Conservation (phyloP, 208 protist genomes). For the Crithidia mellificae region DNA sequence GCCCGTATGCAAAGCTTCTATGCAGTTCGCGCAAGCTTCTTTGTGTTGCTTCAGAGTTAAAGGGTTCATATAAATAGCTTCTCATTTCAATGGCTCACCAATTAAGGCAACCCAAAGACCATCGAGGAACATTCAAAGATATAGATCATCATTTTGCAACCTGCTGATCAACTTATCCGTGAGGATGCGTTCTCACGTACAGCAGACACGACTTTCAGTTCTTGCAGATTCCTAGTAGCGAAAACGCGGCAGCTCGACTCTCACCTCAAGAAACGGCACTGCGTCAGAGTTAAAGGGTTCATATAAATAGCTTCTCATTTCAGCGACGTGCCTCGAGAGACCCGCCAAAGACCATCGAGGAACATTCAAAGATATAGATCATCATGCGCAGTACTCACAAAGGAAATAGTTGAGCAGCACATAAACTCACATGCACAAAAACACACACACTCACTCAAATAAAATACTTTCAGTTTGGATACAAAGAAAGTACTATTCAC, state of each 20-base stretch:
- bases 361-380: slow-evolving; percentile 30
- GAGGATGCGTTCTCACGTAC: background rate
- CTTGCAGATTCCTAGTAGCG: background rate
- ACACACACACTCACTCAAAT: background rate
- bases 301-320: slow-evolving; percentile 25
- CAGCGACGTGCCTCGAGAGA: background rate
- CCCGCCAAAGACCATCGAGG: slow-evolving; percentile 11
- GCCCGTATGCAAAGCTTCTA: background rate
- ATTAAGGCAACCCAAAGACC: background rate
- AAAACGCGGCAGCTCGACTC: background rate
- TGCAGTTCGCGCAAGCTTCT: background rate
- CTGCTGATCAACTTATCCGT: background rate
- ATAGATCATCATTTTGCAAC: slow-evolving; percentile 5
- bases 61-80: slow-evolving; percentile 28
- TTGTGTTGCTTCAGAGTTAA: slow-evolving; percentile 31
- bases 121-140: slow-evolving; percentile 33
- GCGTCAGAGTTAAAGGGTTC: slow-evolving; percentile 43
- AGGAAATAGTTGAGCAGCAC: no score
- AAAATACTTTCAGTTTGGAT: no score
- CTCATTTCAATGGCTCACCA: slow-evolving; percentile 11
- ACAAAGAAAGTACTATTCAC: no score
- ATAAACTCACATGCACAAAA: slow-evolving; percentile 4
- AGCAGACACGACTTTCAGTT: no score
- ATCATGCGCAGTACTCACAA: background rate
- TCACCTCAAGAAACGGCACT: no score